Conservation (phyloP, 1,284 basidiomycete species). For the Coniferiporia weirii region DNA sequence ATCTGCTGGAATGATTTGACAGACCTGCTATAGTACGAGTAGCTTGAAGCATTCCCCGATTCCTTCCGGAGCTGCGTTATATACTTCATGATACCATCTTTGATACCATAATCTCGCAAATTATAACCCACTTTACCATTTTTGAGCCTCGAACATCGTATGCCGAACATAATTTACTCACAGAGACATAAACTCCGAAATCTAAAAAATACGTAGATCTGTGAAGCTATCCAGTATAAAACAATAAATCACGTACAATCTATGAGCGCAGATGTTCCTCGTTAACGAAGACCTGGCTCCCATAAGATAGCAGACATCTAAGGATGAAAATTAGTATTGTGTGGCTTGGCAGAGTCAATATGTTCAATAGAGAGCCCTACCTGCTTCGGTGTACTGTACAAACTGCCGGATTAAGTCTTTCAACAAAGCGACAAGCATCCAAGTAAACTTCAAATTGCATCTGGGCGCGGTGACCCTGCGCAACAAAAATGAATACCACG, state of each 20-base stretch:
- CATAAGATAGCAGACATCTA: not conserved
- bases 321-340: not conserved
- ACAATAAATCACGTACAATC: not conserved
- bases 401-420: not conserved
- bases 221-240: not conserved
- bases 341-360: not conserved
- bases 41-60: not conserved
- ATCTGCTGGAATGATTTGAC: not conserved
- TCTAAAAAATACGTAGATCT: not conserved
- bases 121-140: slow-evolving; percentile 14
- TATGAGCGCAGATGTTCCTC: not conserved
- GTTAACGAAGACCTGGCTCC: not conserved
- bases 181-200: not conserved
- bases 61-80: not conserved
- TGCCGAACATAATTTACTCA: not conserved
- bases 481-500: slow-evolving; percentile 13
- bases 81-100: not conserved
- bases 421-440: not conserved
- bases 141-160: not conserved
- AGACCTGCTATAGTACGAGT: not conserved
- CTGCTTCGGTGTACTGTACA: not conserved
- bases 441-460: not conserved
- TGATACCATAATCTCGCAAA: not conserved
- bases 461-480: not conserved
- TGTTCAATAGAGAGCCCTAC: not conserved